Percentiles rank a stretch among this genome's conserved stretches.
phyloP scores from a whole-genome alignment of 2,329 filamentous ascomycete genomes.

The Fusarium begoniae region DNA sequence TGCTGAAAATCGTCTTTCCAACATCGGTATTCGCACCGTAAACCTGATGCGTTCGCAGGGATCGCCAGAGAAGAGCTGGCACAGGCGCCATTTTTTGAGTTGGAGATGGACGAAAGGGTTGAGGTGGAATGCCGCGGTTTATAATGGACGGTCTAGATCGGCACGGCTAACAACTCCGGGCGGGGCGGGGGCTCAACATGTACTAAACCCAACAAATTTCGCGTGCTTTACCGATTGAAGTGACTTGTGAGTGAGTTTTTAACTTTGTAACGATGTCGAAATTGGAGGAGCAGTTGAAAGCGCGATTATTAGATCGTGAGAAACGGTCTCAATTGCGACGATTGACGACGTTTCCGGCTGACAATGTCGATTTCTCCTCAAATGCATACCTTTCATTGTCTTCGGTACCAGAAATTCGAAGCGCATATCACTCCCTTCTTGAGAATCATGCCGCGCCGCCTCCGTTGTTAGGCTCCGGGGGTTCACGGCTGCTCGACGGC shows the following conservation, averaged over 20 bases:
- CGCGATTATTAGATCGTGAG: conserved; percentile 44
- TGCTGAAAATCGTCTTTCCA: conserved; percentile 84
- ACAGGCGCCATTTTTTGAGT: conserved; percentile 56
- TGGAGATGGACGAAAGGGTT: neutral
- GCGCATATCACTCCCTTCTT: conserved; percentile 66
- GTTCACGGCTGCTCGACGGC: conserved; percentile 63
- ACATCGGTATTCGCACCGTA: conserved; percentile 88
- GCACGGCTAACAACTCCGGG: neutral
- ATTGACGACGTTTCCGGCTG: conserved; percentile 68
- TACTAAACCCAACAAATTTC: conserved; percentile 25
- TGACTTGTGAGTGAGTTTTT: neutral
- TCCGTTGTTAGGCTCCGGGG: conserved; percentile 57
- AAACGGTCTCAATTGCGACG: conserved; percentile 53
- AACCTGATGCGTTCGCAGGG: conserved; percentile 75
- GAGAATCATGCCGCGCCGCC: conserved; percentile 31
- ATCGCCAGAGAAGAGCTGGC: conserved; percentile 72
- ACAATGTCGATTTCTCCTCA: conserved; percentile 79
- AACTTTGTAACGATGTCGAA: conserved; percentile 1
- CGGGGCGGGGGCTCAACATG: conserved; percentile 16
- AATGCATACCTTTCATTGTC: conserved; percentile 86
- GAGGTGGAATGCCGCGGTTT: conserved; percentile 7
- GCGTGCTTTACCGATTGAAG: neutral
- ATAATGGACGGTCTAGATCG: conserved; percentile 2
- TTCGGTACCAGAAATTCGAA: conserved; percentile 59
- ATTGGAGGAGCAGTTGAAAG: conserved; percentile 44